Evolutionary conservation across 163 green algal species (phyloP).

Genomic region (Scenedesmus sp.): DNA sequence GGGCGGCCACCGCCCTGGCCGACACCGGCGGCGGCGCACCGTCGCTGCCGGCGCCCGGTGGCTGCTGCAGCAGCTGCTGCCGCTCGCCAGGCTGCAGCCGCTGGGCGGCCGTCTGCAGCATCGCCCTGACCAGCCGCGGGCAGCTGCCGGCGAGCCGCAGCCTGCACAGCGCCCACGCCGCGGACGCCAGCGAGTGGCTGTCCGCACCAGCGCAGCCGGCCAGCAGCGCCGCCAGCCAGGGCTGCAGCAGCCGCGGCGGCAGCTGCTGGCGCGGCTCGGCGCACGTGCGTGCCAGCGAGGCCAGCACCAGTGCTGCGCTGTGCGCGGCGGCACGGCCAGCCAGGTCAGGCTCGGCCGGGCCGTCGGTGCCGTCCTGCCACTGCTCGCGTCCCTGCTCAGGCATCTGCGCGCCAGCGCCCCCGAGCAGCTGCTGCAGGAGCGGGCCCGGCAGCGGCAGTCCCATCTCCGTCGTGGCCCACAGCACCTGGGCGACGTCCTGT

Average conservation of each 20-base stretch:
- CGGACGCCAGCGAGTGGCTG: conserved; percentile 2
- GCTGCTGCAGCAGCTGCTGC: conserved; percentile 23
- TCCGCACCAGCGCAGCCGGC: background rate
- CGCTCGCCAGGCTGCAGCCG: background rate
- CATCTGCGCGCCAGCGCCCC: background rate
- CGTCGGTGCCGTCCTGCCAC: too few relatives aligned
- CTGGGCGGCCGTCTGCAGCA: conserved; percentile 25
- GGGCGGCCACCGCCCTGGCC: conserved; percentile 7
- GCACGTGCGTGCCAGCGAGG: background rate
- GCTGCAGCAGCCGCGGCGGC: conserved; percentile 9
- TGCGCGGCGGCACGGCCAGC: background rate
- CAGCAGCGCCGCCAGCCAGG: conserved; percentile 12
- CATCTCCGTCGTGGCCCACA: conserved; percentile 36
- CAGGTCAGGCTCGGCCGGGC: too few relatives aligned
- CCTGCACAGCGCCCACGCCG: conserved; percentile 6
- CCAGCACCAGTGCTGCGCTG: conserved; percentile 21
- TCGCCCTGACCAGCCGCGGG: background rate
- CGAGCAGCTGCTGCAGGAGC: conserved; percentile 29
- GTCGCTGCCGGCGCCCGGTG: background rate
- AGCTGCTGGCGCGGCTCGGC: background rate
- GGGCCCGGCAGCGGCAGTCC: conserved; percentile 8
- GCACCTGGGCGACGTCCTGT: conserved; percentile 25
- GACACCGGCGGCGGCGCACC: background rate
- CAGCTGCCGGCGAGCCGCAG: conserved; percentile 15
- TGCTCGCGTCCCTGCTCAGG: conserved; percentile 9